These are phyloP conservation scores for Podosphaera aphanis DNA, from an alignment of 2,329 filamentous ascomycete species.

Conservation along the genomic window DNA sequence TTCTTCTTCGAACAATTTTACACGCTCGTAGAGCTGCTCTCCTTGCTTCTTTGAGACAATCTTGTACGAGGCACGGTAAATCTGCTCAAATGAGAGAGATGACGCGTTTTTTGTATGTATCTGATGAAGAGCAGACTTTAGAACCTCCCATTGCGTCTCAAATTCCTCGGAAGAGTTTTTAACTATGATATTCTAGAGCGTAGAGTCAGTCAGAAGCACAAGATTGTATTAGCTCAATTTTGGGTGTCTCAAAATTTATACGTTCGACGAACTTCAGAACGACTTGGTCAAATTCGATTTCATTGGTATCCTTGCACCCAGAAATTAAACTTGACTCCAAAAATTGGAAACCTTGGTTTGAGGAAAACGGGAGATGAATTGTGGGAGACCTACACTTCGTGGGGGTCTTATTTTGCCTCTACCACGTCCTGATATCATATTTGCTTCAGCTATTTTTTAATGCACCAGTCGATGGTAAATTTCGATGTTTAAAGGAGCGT, in stretches of 20 bases:
- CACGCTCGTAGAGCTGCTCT: conserved; percentile 53
- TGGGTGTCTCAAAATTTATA: background rate
- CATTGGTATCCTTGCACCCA: background rate
- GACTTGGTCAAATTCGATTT: background rate
- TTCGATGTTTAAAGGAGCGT: no score
- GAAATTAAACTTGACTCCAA: background rate
- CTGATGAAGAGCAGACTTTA: conserved; percentile 55
- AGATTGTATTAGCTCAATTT: background rate
- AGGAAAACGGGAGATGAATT: background rate
- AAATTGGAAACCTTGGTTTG: background rate
- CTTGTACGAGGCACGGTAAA: conserved; percentile 86
- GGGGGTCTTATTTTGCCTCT: conserved; percentile 42
- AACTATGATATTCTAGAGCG: conserved; percentile 26
- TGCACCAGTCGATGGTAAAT: no score
- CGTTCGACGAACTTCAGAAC: background rate
- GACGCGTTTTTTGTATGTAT: conserved; percentile 89
- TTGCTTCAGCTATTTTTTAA: background rate
- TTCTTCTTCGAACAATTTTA: conserved; percentile 56
- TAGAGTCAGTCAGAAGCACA: conserved; percentile 3
- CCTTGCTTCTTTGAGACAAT: conserved; percentile 79
- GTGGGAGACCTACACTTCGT: conserved; percentile 31
- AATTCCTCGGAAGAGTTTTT: conserved; percentile 47
- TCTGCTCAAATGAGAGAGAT: conserved; percentile 73
- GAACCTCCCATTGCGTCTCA: conserved; percentile 58
- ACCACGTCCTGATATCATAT: conserved; percentile 27